These are phyloP conservation scores for Zoysia pacifica DNA, from an alignment of 176 grass and related monocot species.

Conservation along the genomic window DNA sequence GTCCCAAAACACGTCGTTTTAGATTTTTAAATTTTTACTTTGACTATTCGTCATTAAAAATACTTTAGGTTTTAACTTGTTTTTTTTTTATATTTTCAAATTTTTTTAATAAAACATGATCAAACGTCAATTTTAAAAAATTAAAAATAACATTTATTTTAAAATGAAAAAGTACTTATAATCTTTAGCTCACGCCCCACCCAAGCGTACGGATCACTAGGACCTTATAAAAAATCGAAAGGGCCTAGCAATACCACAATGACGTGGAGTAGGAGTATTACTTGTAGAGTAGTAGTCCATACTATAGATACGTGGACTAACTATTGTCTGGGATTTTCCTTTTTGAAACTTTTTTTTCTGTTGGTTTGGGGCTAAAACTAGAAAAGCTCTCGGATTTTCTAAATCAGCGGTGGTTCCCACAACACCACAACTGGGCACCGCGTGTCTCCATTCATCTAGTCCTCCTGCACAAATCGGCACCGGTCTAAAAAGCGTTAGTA, in stretches of 20 bases:
- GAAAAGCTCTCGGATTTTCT: conserved; percentile 10
- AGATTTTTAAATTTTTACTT: too few relatives aligned
- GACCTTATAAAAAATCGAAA: neutral
- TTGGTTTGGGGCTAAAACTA: conserved; percentile 9
- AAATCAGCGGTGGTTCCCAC: neutral
- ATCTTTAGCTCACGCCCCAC: neutral
- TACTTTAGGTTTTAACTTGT: too few relatives aligned
- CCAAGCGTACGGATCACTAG: neutral
- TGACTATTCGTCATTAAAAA: too few relatives aligned
- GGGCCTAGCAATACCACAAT: neutral
- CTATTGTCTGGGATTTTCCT: neutral
- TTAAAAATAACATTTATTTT: too few relatives aligned
- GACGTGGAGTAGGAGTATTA: too few relatives aligned
- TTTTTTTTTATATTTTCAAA: too few relatives aligned
- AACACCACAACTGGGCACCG: conserved; percentile 11
- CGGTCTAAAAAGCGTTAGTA: neutral
- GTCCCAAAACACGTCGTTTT: too few relatives aligned
- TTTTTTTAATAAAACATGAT: too few relatives aligned
- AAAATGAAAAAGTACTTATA: too few relatives aligned
- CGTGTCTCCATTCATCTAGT: neutral
- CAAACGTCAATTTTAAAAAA: too few relatives aligned
- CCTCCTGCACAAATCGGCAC: neutral
- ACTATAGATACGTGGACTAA: neutral
- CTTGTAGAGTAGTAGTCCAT: too few relatives aligned
- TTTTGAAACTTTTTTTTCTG: neutral